These are phyloP conservation scores for Malus hybrid DNA, from an alignment of 331 rosid species.

Conservation along the genomic window DNA sequence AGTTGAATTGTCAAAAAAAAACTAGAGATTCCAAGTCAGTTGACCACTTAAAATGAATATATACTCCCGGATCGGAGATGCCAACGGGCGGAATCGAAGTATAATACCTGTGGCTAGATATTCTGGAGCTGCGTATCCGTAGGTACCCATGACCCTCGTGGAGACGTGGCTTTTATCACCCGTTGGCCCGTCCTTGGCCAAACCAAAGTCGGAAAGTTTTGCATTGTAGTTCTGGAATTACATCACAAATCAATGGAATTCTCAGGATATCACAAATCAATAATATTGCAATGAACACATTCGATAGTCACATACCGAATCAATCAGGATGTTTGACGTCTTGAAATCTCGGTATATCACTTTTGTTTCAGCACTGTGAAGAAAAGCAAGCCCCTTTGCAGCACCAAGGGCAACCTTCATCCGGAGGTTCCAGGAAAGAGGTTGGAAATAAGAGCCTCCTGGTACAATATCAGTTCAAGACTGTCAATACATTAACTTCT, in stretches of 20 bases:
- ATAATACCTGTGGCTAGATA: slow-evolving; percentile 77
- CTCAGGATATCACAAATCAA: slow-evolving; percentile 1
- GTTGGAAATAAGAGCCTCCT: slow-evolving; percentile 97
- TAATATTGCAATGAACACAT: neutral
- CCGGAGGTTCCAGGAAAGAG: slow-evolving; percentile 92
- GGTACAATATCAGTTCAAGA: slow-evolving; percentile 5
- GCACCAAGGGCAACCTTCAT: slow-evolving; percentile 94
- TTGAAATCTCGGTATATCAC: slow-evolving; percentile 86
- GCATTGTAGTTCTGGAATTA: slow-evolving; percentile 63
- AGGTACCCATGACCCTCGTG: slow-evolving; percentile 78
- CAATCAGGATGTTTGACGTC: slow-evolving; percentile 81
- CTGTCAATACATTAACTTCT: neutral
- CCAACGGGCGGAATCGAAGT: neutral
- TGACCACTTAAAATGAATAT: neutral
- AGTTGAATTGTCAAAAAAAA: neutral
- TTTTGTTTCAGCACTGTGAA: slow-evolving; percentile 63
- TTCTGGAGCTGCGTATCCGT: slow-evolving; percentile 95
- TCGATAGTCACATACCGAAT: slow-evolving; percentile 51
- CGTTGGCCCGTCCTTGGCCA: slow-evolving; percentile 91
- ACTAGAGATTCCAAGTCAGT: neutral
- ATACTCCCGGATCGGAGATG: neutral
- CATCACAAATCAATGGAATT: slow-evolving; percentile 2
- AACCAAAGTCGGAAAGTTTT: slow-evolving; percentile 88
- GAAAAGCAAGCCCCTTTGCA: slow-evolving; percentile 90
- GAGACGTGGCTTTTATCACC: slow-evolving; percentile 85